Evolutionary conservation across 441 rosid genomes (phyloP), one percentile per base, ranked within the genome.

Genomic region (Gossypium aridum): DNA sequence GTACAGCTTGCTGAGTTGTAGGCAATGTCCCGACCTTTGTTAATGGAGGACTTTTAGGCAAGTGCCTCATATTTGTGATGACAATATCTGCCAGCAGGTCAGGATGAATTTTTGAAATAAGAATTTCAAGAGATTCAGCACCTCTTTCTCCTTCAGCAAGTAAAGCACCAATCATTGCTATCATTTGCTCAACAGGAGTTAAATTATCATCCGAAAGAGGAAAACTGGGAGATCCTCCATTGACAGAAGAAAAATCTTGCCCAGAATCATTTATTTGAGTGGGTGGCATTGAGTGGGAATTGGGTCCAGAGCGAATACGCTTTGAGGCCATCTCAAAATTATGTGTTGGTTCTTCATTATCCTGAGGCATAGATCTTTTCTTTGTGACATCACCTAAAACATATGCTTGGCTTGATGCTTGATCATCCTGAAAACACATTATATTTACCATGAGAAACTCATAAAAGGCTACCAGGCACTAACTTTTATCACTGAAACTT

Each of bases 131-230:
- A 56, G 99, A 97, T 83, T 94, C 96, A 62, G 98, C 98, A 23
- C 99, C 99, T 80, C 97, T 89, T 83, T 97, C 99, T 62, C 99
- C 99, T 89, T 94, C 99, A 25, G 98, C 99, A 77, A 97, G 99
- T 86, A 97, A 85, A 75, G 97, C 99, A 83, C 99, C 99, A 84
- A 97, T 94, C 96, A 97, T 91, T 56, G 97, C 90, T 78, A 94
- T 90, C 99, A 97, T 94, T 85, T 97, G 97, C 82, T 92, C 99
- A 67, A 87, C 99, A 73, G 99, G 98, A 66, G 92, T 86, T 88
- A 86, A 81, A 84, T 90, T 92, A 81, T 87, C 77, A 82, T 89
- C 93, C 69, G 86, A 80, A 78, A 76, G 75, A 76, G 89, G 77
- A 86, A 80, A 77, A 74, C 61, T 80, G 76, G 84, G 78, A 51